Evolutionary conservation across 2,329 filamentous ascomycete genomes (phyloP).

Genomic region (Grosmannia serpens): DNA sequence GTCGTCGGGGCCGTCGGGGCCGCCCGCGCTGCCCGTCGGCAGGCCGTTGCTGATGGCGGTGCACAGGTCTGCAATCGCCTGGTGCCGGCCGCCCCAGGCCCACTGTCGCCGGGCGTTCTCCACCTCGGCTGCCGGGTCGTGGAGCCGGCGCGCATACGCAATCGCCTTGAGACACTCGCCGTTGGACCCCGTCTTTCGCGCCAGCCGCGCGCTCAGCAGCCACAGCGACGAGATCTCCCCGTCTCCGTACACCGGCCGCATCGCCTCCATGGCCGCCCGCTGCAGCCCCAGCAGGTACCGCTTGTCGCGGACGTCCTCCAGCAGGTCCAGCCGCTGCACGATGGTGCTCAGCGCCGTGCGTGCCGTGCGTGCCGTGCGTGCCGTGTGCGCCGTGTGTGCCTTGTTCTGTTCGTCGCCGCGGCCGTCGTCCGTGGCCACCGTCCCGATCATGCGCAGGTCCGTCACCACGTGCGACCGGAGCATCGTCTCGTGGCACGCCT

Average conservation of each 20-base stretch:
- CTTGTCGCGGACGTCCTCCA: conserved; percentile 85
- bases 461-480: conserved; percentile 78
- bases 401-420: too few species aligned
- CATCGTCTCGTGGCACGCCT: conserved; percentile 74
- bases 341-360: conserved; percentile 40
- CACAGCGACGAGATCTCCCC: conserved; percentile 72
- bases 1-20: background rate
- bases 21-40: background rate
- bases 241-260: conserved; percentile 55
- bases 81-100: conserved; percentile 86
- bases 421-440: conserved; percentile 20
- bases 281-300: conserved; percentile 83
- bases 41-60: conserved; percentile 52
- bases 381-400: background rate
- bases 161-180: conserved; percentile 91
- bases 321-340: conserved; percentile 68
- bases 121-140: conserved; percentile 79
- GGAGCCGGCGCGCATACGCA: conserved; percentile 72
- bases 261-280: conserved; percentile 75
- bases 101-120: conserved; percentile 89
- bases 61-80: conserved; percentile 85
- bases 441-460: conserved; percentile 70
- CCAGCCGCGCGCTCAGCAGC: conserved; percentile 74
- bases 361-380: conserved; percentile 24
- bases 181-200: conserved; percentile 71